These are phyloP conservation scores for Chrysanthemum seticuspe DNA, from an alignment of 129 eudicot species.

Conservation along the genomic window DNA sequence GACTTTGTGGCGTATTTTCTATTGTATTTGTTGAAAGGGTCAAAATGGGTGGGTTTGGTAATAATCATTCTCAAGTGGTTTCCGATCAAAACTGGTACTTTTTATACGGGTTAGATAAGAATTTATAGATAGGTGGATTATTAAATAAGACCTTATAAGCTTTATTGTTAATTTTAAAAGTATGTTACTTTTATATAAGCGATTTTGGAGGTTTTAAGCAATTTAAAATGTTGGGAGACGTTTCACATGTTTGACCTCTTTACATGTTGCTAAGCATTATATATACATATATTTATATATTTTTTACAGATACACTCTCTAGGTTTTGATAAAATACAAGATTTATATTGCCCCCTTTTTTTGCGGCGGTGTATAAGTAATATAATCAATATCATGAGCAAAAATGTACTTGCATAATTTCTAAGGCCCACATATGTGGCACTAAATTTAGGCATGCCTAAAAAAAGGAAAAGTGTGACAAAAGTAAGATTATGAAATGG, in stretches of 20 bases:
- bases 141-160: neutral
- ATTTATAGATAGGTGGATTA: neutral
- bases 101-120: neutral
- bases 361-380: too few species aligned
- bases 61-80: neutral
- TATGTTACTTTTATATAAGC: too few species aligned
- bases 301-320: too few species aligned
- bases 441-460: too few species aligned
- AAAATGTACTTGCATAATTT: too few species aligned
- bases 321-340: too few species aligned
- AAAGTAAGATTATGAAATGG: too few species aligned
- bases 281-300: neutral
- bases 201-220: neutral
- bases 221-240: neutral
- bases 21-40: neutral
- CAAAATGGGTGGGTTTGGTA: neutral
- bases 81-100: neutral
- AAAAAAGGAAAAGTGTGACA: too few species aligned
- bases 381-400: too few species aligned
- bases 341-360: too few species aligned
- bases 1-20: neutral
- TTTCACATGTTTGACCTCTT: neutral
- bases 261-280: neutral
- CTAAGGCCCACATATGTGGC: too few species aligned
- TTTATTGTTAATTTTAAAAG: too few species aligned